Base-by-base conservation (phyloP, 768 basidiomycete genomes). In the Fomitopsis pulvina region DNA sequence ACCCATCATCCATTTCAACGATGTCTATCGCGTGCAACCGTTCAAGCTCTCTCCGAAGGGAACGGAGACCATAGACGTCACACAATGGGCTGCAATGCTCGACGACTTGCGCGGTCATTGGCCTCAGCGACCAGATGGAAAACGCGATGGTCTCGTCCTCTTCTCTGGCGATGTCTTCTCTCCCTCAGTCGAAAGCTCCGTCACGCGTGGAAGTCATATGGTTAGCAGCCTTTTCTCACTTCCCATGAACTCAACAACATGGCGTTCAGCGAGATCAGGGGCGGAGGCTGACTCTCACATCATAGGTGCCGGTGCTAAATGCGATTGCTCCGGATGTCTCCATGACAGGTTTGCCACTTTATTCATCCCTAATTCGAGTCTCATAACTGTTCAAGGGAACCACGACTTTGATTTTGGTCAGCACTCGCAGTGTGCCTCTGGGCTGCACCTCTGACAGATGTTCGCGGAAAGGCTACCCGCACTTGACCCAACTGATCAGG, bases 131-230 rank as follows among this genome's bases (percentile, higher is more conserved):
- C 48, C 65, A 5, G 77, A 80, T 53, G 76, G 77, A 4, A 67
- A 70, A 42, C 72, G 71, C 55, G 85, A 91, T 58, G 92, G 92
- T 0, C 69, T 96, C 7, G 72, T 85, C 0, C 67, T 96, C 3
- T 96, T 94, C 66, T 92, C 89, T 29, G 92, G 92, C 7, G 92
- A 95, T 64, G 71, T 91, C 10, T 94, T 94, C 64, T 83, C 86
- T 21, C 92, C 92, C 0, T 89, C 86, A 1, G 75, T 89, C 1
- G 92, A 94, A 67, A 88, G 85, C 55, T 83, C 87, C 4, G 83
- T 95, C 29, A 92, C 92, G 4, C 73, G 92, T 63, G 92, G 92
- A 41, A 88, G 85, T 58, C 91, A 92, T 78, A 90, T 92, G 90
- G 91, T 89, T 56, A 48, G 72, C 57, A 25, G 27, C 8, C 26